Evolutionary conservation across 1,284 basidiomycete genomes (phyloP), one percentile per base, ranked within the genome.

Genomic region (Boletus sp.): DNA sequence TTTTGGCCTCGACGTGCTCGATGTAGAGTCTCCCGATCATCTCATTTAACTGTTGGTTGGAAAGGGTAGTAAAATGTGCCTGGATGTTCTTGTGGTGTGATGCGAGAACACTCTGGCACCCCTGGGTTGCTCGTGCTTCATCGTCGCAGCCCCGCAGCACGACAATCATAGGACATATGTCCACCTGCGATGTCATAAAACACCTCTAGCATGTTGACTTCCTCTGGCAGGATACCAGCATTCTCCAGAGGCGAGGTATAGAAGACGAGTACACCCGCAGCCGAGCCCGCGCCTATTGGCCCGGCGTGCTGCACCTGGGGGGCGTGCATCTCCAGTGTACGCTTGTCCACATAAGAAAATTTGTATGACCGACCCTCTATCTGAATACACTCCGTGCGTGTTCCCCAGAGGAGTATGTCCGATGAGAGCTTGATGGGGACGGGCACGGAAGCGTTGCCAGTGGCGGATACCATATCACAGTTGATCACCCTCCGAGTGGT

Each of bases 101-200:
- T 11, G 22, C 8, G 27, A 61, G 7, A 4, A 16, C 27, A 12
- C 15, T 12, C 47, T 31, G 20, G 42, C 24, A 50, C 2, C 0
- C 7, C n/a, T 1, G 16, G 12, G 18, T 9, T 16, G 9, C 37
- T 8, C 46, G 15, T 13, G 35, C 8, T 3, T 41, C 43, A 7
- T 57, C 18, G 3, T 33, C 3, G 20, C 55, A 56, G 4, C 43
- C 55, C 29, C 43, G 35, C 12, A 57, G 2, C 3, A 41, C 56
- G 24, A 57, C 56, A 27, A 57, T 51, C 45, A 58, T 9, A 3
- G 44, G 56, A 35, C 33, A 35, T 3, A 4, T 31, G 8, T 4
- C 56, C 56, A n/a, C 20, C 39, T 4, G 39, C 56, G 7, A 27
- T 8, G 12, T 57, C 39, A 2, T 58, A 51, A n/a, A 57, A 51